Base-by-base conservation (phyloP, 1,284 basidiomycete species). In the Leccinum fuscescens region DNA sequence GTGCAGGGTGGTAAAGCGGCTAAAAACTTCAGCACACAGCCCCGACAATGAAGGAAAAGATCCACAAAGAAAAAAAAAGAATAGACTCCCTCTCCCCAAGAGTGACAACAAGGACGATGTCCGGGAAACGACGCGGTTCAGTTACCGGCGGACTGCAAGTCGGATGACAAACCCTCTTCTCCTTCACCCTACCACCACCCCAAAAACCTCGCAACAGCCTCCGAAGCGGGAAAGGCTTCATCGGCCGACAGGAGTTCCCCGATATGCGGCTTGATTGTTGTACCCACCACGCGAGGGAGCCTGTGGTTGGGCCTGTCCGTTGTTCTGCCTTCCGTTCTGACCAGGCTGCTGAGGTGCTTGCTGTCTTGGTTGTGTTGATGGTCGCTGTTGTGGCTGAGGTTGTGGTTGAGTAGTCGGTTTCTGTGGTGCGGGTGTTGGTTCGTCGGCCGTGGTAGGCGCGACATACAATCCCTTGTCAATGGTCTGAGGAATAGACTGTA, bases 391-490 rank as follows among this genome's bases (percentile, higher is more conserved):
- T 56, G 74, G 74, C 58, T 71, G 75, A 44, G 62, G 57, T 62
- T 70, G 70, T 4, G 64, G 55, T 46, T 64, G 72, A 63, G 64
- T 59, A 46, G 64, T 62, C 15, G 75, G 67, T 65, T 79, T 78
- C 68, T 80, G 78, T 17, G 72, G 74, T 44, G 74, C 64, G 22
- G 76, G 73, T 29, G 74, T 63, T 5, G 76, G 76, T 61, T 89
- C 86, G 59, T 86, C 83, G 4, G 71, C 64, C 3, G 78, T 75
- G 49, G 79, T 75, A 1, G 89, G 90, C 20, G 93, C 89, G 56
- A 96, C 94, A 74, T 98, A 98, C 57, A 98, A 78, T n/a, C 90
- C 88, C 70, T 92, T 92, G 76, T 98, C 95, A 69, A 98, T 97
- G 54, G 78, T 83, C 69, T 91, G 88, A 3, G 96, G 96, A 71